Evolutionary conservation across 2,329 filamentous ascomycete species (phyloP).

Genomic region (Fusarium udum): DNA sequence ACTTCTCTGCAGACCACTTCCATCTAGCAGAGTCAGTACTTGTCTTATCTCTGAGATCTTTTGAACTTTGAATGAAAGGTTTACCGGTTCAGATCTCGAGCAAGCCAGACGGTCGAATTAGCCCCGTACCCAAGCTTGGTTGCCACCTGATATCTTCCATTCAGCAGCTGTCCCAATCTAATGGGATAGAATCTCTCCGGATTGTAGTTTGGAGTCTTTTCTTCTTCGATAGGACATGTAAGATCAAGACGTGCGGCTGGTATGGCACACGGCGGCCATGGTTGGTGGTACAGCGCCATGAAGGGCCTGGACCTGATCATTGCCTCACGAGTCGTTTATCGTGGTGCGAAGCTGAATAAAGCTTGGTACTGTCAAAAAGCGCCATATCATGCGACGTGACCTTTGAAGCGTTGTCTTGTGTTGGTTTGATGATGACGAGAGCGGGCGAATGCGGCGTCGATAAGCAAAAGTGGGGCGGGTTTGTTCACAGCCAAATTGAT

Average conservation of each 20-base stretch:
- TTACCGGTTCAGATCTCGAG: slow-evolving; percentile 22
- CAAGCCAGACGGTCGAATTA: slow-evolving; percentile 40
- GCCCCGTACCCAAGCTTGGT: slow-evolving; percentile 36
- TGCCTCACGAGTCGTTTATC: not conserved
- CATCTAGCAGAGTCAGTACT: not conserved
- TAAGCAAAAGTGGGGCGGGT: not conserved
- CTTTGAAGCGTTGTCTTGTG: not conserved
- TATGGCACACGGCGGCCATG: slow-evolving; percentile 3
- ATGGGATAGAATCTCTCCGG: slow-evolving; percentile 29
- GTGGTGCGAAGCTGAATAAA: accelerated
- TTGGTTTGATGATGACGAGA: not conserved
- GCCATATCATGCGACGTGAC: not conserved
- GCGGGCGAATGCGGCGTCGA: not conserved
- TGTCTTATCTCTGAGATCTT: too few relatives aligned
- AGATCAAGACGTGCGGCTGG: slow-evolving; percentile 27
- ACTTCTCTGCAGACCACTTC: slow-evolving; percentile 17
- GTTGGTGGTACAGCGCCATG: not conserved
- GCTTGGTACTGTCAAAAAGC: accelerated
- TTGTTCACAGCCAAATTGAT: too few relatives aligned
- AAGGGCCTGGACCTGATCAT: not conserved
- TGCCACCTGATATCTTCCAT: slow-evolving; percentile 31
- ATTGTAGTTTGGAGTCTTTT: slow-evolving; percentile 27
- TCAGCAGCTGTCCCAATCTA: slow-evolving; percentile 21
- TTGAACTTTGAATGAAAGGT: accelerated
- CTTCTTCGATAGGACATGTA: slow-evolving; percentile 20